phyloP scores from a whole-genome alignment of 768 basidiomycete genomes.

The Baorangia bicolor region DNA sequence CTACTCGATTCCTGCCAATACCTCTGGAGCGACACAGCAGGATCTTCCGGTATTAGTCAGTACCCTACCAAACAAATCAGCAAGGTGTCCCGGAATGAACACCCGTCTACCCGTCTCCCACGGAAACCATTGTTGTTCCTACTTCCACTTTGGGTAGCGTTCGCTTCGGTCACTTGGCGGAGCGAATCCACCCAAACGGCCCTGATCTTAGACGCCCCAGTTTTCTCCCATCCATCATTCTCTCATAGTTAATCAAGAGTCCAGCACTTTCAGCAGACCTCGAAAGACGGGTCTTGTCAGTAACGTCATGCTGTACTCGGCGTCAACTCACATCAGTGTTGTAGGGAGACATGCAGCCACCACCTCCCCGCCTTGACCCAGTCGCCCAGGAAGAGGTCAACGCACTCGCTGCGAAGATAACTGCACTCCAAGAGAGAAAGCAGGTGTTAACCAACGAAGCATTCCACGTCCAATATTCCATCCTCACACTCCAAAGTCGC shows the following conservation, averaged over 20 bases:
- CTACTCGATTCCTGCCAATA: not conserved
- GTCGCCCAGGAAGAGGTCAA: constrained; percentile 28
- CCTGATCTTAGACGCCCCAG: not conserved
- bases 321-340: constrained; percentile 19
- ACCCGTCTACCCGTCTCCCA: constrained; percentile 5
- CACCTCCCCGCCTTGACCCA: constrained; percentile 15
- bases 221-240: not conserved
- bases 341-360: constrained; percentile 22
- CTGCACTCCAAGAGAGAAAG: constrained; percentile 22
- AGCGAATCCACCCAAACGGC: not conserved
- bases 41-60: not conserved
- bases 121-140: not conserved
- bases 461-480: constrained; percentile 27
- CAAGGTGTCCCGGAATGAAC: not conserved
- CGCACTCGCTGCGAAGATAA: constrained; percentile 21
- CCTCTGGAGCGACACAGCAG: not conserved
- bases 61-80: not conserved
- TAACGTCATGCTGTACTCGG: constrained; percentile 15
- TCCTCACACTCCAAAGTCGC: constrained; percentile 31
- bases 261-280: constrained; percentile 7
- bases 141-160: constrained; percentile 9
- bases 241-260: not conserved
- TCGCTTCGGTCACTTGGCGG: constrained; percentile 1
- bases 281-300: constrained; percentile 26
- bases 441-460: constrained; percentile 23